Conservation (phyloP, 2,329 filamentous ascomycete species). For the Penicillium decumbens region DNA sequence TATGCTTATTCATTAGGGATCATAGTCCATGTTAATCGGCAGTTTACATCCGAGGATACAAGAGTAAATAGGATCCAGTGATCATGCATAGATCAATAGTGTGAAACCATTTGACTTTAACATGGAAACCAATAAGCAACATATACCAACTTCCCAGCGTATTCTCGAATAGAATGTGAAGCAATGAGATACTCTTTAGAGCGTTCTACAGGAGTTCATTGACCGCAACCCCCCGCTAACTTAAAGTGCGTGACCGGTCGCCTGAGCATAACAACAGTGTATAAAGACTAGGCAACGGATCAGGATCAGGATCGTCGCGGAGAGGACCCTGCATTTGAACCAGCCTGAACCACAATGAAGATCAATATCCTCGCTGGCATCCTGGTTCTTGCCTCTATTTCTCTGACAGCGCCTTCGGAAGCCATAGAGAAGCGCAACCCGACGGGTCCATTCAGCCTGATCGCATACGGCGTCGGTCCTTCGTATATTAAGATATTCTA, state of each 20-base stretch:
- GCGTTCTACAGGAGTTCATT: not conserved
- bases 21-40: no score
- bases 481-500: conserved; percentile 11
- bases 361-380: not conserved
- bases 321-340: not conserved
- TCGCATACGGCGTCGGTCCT: conserved; percentile 13
- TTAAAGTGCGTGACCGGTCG: conserved; percentile 1
- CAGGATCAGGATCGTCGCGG: not conserved
- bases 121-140: no score
- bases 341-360: conserved; percentile 10
- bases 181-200: not conserved
- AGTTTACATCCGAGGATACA: no score
- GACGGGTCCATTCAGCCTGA: conserved; percentile 12
- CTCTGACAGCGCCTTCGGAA: conserved; percentile 1
- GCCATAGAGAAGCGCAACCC: conserved; percentile 14
- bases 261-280: not conserved
- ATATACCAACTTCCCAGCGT: not conserved
- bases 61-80: no score
- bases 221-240: not conserved
- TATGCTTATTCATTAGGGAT: no score
- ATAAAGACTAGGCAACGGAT: not conserved
- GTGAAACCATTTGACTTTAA: no score
- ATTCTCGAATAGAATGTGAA: not conserved
- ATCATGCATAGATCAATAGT: no score
- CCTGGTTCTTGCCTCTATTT: conserved; percentile 8